Base-by-base conservation (phyloP, 179 eudicot genomes). In the Nepenthes alata region DNA sequence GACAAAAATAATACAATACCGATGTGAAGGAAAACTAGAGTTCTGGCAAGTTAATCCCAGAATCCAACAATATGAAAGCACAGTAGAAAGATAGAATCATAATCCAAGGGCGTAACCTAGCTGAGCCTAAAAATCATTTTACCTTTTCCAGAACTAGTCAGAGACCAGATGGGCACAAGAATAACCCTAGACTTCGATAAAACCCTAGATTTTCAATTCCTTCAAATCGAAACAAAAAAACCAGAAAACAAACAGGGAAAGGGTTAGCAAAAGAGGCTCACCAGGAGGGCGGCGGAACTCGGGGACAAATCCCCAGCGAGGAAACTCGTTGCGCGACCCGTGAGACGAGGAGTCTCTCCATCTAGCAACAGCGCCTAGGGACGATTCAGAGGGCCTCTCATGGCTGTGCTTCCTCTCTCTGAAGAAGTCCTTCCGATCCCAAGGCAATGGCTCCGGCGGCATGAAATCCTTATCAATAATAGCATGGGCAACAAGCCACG, bases 391-490 rank as follows among this genome's bases (percentile, higher is more conserved):
- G 6, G 58, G 47, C 48, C 66, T 53, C 14, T 63, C 66, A 37
- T 63, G 53, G 49, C 66, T 54, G 36, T 63, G 58, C 50, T 39
- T 52, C 13, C 66, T 63, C 36, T 63, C 66, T 38, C 66, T 63
- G 57, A 53, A 63, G 11, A 53, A 53, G n/a, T 63, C 66, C 66
- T 63, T 63, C 45, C 66, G 58, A 38, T 89, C 91, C 87, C 85
- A 86, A 39, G 88, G 87, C 80, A 77, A 63, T 61, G 87, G 87
- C 83, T 91, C 97, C 72, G 95, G 87, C 87, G 98, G 95, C 96
- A 91, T 88, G 77, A 80, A 89, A 66, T 35, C 53, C 65, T 59
- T 55, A 70, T 25, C n/a, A 44, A 3, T 45, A 45, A 37, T 65
- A 63, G 63, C 70, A 66, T 66, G 35, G 58, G 37, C 14, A 11